Base-by-base conservation (phyloP, 331 rosid genomes). In the Malus hybrid region DNA sequence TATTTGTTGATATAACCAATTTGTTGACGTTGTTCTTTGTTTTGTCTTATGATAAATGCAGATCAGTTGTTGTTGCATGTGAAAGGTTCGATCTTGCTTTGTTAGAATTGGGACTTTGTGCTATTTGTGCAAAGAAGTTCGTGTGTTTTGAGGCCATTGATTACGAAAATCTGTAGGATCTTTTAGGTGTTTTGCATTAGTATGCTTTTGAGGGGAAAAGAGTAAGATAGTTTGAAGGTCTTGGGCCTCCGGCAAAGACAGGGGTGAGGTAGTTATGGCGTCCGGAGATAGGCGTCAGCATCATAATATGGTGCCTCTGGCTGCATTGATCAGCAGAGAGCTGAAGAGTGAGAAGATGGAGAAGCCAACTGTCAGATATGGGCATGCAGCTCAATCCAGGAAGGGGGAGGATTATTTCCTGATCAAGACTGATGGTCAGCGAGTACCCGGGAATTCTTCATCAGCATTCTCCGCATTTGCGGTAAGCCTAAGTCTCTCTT, bases 351-450 rank as follows among this genome's bases (percentile, higher is more conserved):
- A 91, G 91, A 94, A 81, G 88, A 86, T 91, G 96, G 97, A 88
- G 82, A 94, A 91, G 78, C 99, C 99, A 2, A 89, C 85, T 60
- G 78, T 94, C 67, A 88, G 88, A 73, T 81, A 78, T 78, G 99
- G 97, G 1, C 87, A 87, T 75, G 97, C 99, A 16, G 97, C 93
- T 70, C 96, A 89, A 79, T 91, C 99, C 75, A 91, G 71, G 82
- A 94, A 94, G 79, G 99, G 99, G 73, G 99, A 91, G 64, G 99
- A 94, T 79, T 94, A 86, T 80, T 94, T 86, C 76, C 85, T 94
- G 11, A 63, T 88, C 30, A 94, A 90, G 84, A 86, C 96, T 5
- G 99, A 91, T 77, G 89, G 95, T 77, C 95, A 82, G 74, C 84
- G 97, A 57, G 87, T 91, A 10, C 88, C 92, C 3, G 97, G 97